Percentiles rank a stretch among this genome's conserved stretches.
Evolutionary conservation across 805 yeast genomes (phyloP).

Genomic region (Kregervanrija fluxuum): DNA sequence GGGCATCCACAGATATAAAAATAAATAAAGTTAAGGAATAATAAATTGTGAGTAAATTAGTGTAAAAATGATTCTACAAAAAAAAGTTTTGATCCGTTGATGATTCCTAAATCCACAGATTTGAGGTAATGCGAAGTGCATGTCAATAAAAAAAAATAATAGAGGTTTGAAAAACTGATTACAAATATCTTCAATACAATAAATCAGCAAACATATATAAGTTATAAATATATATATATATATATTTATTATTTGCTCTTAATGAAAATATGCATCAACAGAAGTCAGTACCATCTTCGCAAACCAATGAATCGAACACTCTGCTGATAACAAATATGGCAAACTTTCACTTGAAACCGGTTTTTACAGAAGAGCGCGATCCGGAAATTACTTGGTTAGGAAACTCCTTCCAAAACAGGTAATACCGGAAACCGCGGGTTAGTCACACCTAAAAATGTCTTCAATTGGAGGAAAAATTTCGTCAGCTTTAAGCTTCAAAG

Average conservation of each 20-base stretch:
- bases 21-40: too few relatives aligned
- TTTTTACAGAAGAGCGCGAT: constrained; percentile 5
- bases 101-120: neutral
- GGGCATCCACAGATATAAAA: neutral
- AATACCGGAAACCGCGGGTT: constrained; percentile 28
- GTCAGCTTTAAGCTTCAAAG: neutral
- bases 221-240: neutral
- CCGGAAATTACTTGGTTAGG: constrained; percentile 11
- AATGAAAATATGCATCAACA: too few relatives aligned
- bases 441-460: constrained; percentile 11
- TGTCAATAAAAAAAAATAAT: neutral
- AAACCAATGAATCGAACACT: too few relatives aligned
- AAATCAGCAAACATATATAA: too few relatives aligned
- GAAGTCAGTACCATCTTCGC: too few relatives aligned
- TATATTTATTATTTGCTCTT: too few relatives aligned
- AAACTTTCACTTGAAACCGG: too few relatives aligned
- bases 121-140: neutral
- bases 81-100: too few relatives aligned
- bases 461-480: constrained; percentile 2
- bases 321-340: too few relatives aligned
- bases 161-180: neutral
- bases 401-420: constrained; percentile 12
- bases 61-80: too few relatives aligned
- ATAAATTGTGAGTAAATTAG: too few relatives aligned
- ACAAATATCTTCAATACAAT: neutral